A percentile compares a stretch with the other conserved stretches of the same genome.
phyloP scores from a whole-genome alignment of 176 grass and related monocot species.

The Carex littledalei region DNA sequence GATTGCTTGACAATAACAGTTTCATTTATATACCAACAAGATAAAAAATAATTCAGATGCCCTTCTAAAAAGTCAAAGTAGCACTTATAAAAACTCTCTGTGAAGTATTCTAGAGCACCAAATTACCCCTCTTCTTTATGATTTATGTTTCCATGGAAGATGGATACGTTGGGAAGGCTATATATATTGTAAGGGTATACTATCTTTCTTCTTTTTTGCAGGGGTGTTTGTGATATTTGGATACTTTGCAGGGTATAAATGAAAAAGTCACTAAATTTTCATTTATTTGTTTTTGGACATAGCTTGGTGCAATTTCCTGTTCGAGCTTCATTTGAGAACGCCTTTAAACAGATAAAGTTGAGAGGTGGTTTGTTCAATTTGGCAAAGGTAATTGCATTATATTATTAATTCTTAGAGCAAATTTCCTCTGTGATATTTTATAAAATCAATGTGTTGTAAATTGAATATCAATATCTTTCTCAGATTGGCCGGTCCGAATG shows the following conservation, averaged over 20 bases:
- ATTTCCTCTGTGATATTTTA: slow-evolving; percentile 11
- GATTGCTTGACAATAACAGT: neutral
- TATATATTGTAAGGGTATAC: neutral
- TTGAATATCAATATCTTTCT: slow-evolving; percentile 5
- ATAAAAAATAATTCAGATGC: neutral
- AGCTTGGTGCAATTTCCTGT: slow-evolving; percentile 85
- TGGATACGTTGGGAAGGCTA: neutral
- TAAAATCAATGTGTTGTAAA: slow-evolving; percentile 20
- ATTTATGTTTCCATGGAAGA: neutral
- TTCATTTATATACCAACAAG: neutral
- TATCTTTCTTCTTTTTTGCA: neutral
- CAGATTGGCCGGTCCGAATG: slow-evolving; percentile 54
- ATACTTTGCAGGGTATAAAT: neutral
- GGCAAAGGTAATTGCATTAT: slow-evolving; percentile 35
- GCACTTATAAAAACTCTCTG: neutral
- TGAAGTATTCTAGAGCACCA: neutral
- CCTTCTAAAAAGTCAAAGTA: neutral
- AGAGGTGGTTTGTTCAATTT: slow-evolving; percentile 47
- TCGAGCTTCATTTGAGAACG: slow-evolving; percentile 37
- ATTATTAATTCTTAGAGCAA: neutral
- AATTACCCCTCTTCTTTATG: neutral
- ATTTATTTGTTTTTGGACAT: slow-evolving; percentile 16
- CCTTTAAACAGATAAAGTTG: slow-evolving; percentile 33
- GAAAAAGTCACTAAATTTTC: neutral
- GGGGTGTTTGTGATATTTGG: neutral